Evolutionary conservation across 2,329 filamentous ascomycete species (phyloP), one percentile per base, ranked within the genome.

Genomic region (Hymenoscyphus scutula): DNA sequence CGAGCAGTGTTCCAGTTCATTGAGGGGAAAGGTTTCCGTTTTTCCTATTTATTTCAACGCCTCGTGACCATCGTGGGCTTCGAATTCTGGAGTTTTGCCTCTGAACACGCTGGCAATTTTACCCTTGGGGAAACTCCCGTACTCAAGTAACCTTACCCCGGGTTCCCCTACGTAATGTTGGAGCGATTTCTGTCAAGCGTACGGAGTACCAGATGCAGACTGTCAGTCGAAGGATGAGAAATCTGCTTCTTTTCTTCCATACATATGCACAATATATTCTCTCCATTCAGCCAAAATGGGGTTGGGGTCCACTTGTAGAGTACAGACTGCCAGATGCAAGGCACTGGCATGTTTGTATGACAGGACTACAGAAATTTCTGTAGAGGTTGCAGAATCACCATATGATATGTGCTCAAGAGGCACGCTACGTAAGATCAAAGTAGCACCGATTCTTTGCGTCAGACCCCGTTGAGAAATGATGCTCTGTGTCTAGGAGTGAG

Each of bases 1-100:
- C 25, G 51, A 54, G 51, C 51, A 27, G 19, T 54, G 51, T 32
- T 54, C 51, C 29, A 54, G 25, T 27, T 25, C 19, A 53, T 54
- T 6, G 51, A 19, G 51, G 51, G 51, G 51, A 54, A 54, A 54
- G n/a, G 51, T n/a, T 54, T 54, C 51, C 51, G 19, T 25, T 25
- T 48, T 48, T n/a, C n/a, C 7, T 48, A 10, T 19, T 25, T 48
- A 25, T 48, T 48, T 11, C 19, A 48, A 2, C 41, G n/a, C n/a
- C 41, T 48, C 41, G 41, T 48, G 41, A 48, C n/a, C 41, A 25
- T 48, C 41, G 41, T 19, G n/a, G 23, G 23, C 6, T 45, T 45
- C 19, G n/a, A 8, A 7, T 19, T 48, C 41, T 25, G n/a, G n/a
- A 48, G n/a, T 48, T 48, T 48, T 19, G 41, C 41, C 23, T 23